phyloP scores from a whole-genome alignment of 1,284 basidiomycete species.

The Schizophyllum amplum region DNA sequence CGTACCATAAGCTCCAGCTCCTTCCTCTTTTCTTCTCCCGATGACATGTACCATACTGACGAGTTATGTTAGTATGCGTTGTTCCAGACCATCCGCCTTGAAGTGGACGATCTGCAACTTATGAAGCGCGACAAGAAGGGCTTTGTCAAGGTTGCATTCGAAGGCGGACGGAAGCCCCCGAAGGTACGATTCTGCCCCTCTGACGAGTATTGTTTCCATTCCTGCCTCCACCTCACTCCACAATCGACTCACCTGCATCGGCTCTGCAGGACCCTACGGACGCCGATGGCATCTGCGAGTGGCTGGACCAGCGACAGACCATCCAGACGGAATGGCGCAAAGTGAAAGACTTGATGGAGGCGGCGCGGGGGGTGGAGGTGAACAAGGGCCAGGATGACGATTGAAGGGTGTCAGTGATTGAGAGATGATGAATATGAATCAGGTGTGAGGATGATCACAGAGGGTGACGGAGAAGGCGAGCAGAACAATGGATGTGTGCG shows the following conservation, averaged over 20 bases:
- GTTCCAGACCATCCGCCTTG: conserved; percentile 43
- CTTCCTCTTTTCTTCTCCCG: no score
- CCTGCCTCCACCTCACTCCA: no score
- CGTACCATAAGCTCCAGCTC: no score
- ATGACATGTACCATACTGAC: neutral
- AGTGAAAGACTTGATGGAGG: conserved; percentile 66
- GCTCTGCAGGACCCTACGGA: conserved; percentile 44
- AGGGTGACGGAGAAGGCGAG: no score
- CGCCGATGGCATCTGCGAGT: conserved; percentile 72
- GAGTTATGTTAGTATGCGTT: conserved; percentile 40
- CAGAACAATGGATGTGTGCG: neutral
- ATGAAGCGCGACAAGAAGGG: conserved; percentile 17
- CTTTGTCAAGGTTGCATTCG: conserved; percentile 50
- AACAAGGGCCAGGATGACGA: conserved; percentile 40
- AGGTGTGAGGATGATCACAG: no score
- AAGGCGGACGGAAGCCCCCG: conserved; percentile 46
- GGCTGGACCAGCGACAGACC: conserved; percentile 66
- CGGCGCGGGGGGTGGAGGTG: conserved; percentile 53
- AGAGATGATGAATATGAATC: neutral
- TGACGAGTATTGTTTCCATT: no score
- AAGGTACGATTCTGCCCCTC: neutral
- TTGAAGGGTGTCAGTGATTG: conserved; percentile 8
- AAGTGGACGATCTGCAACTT: conserved; percentile 44
- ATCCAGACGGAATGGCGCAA: conserved; percentile 63
- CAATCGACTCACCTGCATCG: neutral